Evolutionary conservation across 2,329 filamentous ascomycete genomes (phyloP), one percentile per base, ranked within the genome.

Genomic region (Zymoseptoria crescenta): DNA sequence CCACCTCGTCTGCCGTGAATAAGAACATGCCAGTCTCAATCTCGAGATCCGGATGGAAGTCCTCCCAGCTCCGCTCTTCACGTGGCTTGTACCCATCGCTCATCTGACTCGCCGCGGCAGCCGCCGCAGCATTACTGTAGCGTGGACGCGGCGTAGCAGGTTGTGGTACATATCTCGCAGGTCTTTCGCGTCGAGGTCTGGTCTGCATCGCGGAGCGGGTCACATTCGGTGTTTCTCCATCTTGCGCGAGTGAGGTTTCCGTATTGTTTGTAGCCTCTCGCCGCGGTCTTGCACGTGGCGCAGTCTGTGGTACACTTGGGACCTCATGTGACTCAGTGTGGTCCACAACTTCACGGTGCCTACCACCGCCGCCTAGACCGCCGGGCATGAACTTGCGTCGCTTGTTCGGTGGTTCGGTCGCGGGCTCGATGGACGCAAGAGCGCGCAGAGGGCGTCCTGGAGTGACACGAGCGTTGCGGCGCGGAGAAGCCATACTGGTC

Each of bases 1-100:
- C 93, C 6, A 97, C 87, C 65, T 96, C 89, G 63, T 94, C 87
- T 1, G 91, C 86, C 54, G 83, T 85, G 70, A 92, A 92, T 2
- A 96, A 80, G 65, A 87, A 84, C 64, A 96, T 87, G 3, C 83
- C 84, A 10, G 82, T 82, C 58, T 96, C 91, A 54, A 96, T 91
- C 76, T 97, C 92, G 56, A 99, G 83, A 68, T 96, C 90, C 0
- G 91, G 91, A 74, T 99, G 94, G 65, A 97, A 97, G 73, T 99
- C 94, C 70, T 96, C 92, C 91, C 93, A 99, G 56, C 91, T 90
- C 63, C 93, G 86, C 77, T 99, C 94, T 76, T 99, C 94, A 70
- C 94, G 83, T 30, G 94, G 94, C 73, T 99, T 99, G 76, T 97
- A 97, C 55, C 93, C 92, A 77, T 97, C 94, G 68, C 86, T 92